These are phyloP conservation scores for Gloeopeniophorella convolvens DNA, from an alignment of 768 basidiomycete genomes.

Conservation along the genomic window DNA sequence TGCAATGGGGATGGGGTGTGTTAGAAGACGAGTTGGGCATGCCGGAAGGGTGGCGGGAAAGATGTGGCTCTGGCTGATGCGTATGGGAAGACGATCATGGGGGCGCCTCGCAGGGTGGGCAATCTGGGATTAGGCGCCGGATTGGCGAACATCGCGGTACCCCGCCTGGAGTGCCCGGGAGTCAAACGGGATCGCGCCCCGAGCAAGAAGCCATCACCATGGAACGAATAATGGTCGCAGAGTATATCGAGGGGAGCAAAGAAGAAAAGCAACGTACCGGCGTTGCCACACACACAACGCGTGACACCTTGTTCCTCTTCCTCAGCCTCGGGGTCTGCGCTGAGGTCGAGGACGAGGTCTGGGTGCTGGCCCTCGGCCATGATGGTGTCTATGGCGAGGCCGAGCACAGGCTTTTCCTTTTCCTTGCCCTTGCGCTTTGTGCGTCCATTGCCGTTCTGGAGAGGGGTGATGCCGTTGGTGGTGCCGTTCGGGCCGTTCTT, in stretches of 20 bases:
- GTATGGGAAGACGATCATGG: conserved; percentile 3
- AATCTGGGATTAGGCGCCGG: conserved; percentile 12
- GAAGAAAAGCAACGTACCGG: conserved; percentile 44
- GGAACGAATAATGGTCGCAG: background rate
- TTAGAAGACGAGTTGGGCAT: conserved; percentile 25
- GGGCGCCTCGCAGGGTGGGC: background rate
- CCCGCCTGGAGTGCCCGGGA: background rate
- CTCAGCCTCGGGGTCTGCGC: conserved; percentile 34
- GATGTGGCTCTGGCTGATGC: background rate
- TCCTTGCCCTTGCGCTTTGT: conserved; percentile 62
- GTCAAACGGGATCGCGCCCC: conserved; percentile 4
- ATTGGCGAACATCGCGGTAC: conserved; percentile 3
- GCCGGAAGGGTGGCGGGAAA: conserved; percentile 7
- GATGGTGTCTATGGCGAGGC: conserved; percentile 25
- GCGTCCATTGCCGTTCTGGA: conserved; percentile 31
- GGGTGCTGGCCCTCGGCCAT: conserved; percentile 26
- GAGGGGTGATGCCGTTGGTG: conserved; percentile 25
- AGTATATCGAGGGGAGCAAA: conserved; percentile 6
- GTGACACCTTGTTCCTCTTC: conserved; percentile 60
- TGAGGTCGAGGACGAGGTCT: conserved; percentile 29
- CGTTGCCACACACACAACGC: conserved; percentile 81
- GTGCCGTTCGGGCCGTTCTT: conserved; percentile 35
- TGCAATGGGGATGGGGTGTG: conserved; percentile 22
- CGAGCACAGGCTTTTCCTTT: conserved; percentile 40
- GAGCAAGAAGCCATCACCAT: background rate